Base-by-base conservation (phyloP, 495 filamentous ascomycete genomes). In the Xylaria bambusicola region DNA sequence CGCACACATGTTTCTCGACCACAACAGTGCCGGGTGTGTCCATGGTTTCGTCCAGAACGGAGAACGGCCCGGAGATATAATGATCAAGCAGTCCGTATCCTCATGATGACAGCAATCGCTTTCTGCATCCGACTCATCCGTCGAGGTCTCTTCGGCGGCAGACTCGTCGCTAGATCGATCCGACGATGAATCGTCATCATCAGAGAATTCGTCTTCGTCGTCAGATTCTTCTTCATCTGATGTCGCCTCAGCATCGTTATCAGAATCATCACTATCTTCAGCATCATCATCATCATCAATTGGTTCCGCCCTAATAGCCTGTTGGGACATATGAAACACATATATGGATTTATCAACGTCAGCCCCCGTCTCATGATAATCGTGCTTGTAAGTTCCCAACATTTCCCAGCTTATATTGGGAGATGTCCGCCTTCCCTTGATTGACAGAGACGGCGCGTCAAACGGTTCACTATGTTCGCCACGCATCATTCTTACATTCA, bases 31-130 rank as follows among this genome's bases (percentile, higher is more conserved):
- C 12, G 13, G n/a, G 38, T 55, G 52, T 33, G 38, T 33, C 52
- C 36, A 55, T 31, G 52, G 23, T n/a, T 45, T 27, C 12, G 52
- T 55, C 36, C 52, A 55, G 5, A 29, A 55, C 6, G 52, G 52
- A 12, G 36, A 2, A 9, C 35, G n/a, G 33, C 15, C 27, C 17
- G 27, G 8, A 1, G 38, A 33, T 21, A 55, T 55, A 3, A 55
- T 6, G 10, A 55, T 42, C 21, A 54, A 15, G 21, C 36, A 54
- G 51, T 42, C 36, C 2, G 51, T 54, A 17, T 54, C 36, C 17
- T 54, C 36, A 3, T 31, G 21, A n/a, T 41, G 20, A 2, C 17
- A 18, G 7, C 3, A n/a, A 7, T 8, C 5, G n/a, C 33, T 54
- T 42, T 54, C 51, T 4, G 33, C 2, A 18, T 54, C 51, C 8